A percentile compares a stretch with the other conserved stretches of the same genome.
phyloP scores from a whole-genome alignment of 805 yeast species.

The Zygoascus tannicola region DNA sequence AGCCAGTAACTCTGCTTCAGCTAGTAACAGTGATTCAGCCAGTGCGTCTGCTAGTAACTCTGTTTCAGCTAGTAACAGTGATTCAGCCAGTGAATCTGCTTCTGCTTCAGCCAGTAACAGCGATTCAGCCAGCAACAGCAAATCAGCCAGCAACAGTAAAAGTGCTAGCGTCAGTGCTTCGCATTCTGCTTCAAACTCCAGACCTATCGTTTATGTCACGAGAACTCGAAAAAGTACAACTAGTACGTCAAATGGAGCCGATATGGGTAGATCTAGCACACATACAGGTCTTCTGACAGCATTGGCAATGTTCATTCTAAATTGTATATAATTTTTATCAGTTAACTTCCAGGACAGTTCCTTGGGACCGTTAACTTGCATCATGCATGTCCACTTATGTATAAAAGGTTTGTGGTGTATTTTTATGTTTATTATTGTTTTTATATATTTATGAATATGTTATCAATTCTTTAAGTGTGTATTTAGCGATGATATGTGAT shows the following conservation, averaged over 20 bases:
- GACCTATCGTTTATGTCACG: slow-evolving; percentile 2
- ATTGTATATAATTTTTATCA: too few species aligned
- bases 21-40: not conserved
- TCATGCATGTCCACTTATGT: too few species aligned
- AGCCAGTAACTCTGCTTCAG: slow-evolving; percentile 14
- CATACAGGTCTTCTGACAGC: not conserved
- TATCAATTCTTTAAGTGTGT: too few species aligned
- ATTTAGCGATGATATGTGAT: too few species aligned
- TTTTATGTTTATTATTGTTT: too few species aligned
- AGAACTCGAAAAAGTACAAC: not conserved
- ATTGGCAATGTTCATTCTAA: not conserved
- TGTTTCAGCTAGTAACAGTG: not conserved
- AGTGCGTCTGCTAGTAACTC: not conserved
- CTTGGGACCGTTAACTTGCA: too few species aligned
- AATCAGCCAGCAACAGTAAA: not conserved
- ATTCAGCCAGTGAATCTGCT: not conserved
- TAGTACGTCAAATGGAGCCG: not conserved
- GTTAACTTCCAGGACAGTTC: too few species aligned
- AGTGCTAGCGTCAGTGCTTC: not conserved
- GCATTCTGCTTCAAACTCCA: not conserved
- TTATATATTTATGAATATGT: too few species aligned
- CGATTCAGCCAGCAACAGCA: not conserved
- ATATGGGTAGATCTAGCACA: not conserved
- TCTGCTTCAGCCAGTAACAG: not conserved
- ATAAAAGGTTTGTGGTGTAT: too few species aligned